Evolutionary conservation across 495 filamentous ascomycete species (phyloP).

Genomic region (Letharia columbiana): DNA sequence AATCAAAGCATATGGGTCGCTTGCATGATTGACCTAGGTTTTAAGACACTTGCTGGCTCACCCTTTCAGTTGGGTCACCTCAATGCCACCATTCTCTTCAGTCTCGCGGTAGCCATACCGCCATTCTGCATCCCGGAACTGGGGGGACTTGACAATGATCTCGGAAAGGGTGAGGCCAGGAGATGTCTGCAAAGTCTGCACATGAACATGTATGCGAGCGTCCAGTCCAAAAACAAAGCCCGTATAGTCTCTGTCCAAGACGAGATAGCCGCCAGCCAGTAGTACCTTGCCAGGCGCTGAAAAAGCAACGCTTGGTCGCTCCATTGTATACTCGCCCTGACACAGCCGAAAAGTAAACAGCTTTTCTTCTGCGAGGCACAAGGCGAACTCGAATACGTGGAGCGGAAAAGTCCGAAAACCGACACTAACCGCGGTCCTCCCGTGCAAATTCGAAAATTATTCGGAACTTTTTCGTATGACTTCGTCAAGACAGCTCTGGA

Average conservation of each 20-base stretch:
- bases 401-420: neutral
- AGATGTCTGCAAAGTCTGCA: conserved; percentile 50
- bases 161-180: conserved; percentile 51
- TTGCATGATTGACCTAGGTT: neutral
- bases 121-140: conserved; percentile 83
- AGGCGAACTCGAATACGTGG: neutral
- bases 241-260: conserved; percentile 80
- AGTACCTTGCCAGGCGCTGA: conserved; percentile 96
- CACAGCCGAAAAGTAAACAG: neutral
- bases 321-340: neutral
- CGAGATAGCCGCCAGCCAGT: conserved; percentile 87
- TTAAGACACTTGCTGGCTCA: conserved; percentile 38
- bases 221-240: conserved; percentile 90
- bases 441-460: conserved; percentile 1
- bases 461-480: neutral
- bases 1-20: neutral
- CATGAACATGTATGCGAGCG: conserved; percentile 81
- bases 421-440: neutral
- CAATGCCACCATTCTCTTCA: conserved; percentile 62
- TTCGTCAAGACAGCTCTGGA: neutral
- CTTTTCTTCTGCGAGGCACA: neutral
- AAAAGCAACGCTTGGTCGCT: conserved; percentile 46
- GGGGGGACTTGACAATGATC: conserved; percentile 81
- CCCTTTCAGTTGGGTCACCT: conserved; percentile 69
- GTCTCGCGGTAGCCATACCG: conserved; percentile 65